These are phyloP conservation scores for Davidsoniella eucalypti DNA, from an alignment of 2,329 filamentous ascomycete genomes.

Conservation along the genomic window DNA sequence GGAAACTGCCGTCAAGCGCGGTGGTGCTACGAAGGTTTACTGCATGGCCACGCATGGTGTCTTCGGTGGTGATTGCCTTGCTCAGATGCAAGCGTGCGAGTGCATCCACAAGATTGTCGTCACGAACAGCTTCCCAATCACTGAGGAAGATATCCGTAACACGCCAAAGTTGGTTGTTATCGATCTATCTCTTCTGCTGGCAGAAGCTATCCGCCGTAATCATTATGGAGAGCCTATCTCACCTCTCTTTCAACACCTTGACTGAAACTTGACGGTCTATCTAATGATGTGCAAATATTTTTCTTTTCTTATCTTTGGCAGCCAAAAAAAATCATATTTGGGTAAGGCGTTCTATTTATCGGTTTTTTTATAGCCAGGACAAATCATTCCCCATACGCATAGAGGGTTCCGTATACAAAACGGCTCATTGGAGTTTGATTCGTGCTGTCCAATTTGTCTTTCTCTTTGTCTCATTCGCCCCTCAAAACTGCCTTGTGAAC, in stretches of 20 bases:
- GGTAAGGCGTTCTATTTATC: constrained; percentile 4
- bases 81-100: constrained; percentile 79
- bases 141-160: constrained; percentile 50
- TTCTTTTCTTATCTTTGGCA: not conserved
- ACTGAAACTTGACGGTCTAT: constrained; percentile 23
- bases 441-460: not conserved
- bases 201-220: constrained; percentile 87
- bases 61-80: constrained; percentile 77
- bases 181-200: constrained; percentile 72
- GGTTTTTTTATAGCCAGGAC: not conserved
- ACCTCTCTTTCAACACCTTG: constrained; percentile 50
- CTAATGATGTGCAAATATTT: not conserved
- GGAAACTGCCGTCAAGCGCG: constrained; percentile 88
- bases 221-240: constrained; percentile 84
- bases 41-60: constrained; percentile 95
- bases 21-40: constrained; percentile 82
- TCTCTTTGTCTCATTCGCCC: not conserved
- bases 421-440: no score
- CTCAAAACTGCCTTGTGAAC: no score
- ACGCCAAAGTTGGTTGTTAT: constrained; percentile 76
- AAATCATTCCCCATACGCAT: not conserved
- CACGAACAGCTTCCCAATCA: constrained; percentile 92
- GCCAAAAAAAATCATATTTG: not conserved
- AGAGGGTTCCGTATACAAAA: not conserved
- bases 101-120: constrained; percentile 90